Evolutionary conservation across 169 alveolate species (phyloP).

Genomic region (Eimeria nieschulzi): DNA sequence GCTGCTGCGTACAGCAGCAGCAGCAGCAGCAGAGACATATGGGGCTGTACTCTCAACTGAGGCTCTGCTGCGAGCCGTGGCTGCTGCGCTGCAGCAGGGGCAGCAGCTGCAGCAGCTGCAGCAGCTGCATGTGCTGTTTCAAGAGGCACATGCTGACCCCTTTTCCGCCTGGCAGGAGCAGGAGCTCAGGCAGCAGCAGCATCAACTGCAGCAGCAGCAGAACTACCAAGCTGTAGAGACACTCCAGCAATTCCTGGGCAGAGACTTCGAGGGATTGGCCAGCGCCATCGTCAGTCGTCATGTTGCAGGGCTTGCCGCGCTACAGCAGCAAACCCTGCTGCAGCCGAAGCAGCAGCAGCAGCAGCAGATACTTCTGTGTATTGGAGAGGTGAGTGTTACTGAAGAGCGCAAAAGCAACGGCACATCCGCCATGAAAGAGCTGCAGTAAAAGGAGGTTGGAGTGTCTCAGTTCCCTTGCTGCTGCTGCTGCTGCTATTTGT

Average conservation of each 20-base stretch:
- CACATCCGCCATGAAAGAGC: not conserved
- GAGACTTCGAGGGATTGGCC: slow-evolving; percentile 45
- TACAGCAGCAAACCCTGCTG: slow-evolving; percentile 60
- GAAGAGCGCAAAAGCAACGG: not conserved
- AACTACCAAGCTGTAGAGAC: slow-evolving; percentile 39
- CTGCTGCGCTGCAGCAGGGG: slow-evolving; percentile 33
- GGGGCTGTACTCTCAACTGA: slow-evolving; percentile 16
- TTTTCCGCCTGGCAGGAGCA: slow-evolving; percentile 36
- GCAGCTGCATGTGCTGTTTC: not conserved
- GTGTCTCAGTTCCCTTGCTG: not conserved
- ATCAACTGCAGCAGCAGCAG: slow-evolving; percentile 45
- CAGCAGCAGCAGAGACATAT: slow-evolving; percentile 49
- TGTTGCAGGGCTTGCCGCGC: slow-evolving; percentile 50
- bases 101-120: slow-evolving; percentile 47
- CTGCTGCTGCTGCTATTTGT: slow-evolving; percentile 21
- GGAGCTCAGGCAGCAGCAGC: slow-evolving; percentile 7
- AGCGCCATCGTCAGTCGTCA: slow-evolving; percentile 37
- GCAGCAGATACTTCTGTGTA: not conserved
- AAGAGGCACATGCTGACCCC: not conserved
- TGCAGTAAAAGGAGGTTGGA: not conserved
- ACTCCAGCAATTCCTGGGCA: slow-evolving; percentile 15
- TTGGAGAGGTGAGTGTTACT: not conserved
- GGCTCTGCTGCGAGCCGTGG: slow-evolving; percentile 46
- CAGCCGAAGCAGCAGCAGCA: slow-evolving; percentile 51
- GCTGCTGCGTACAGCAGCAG: slow-evolving; percentile 56